Evolutionary conservation across 257 asterid species (phyloP), one percentile per base, ranked within the genome.

Genomic region (Ballota nigra): DNA sequence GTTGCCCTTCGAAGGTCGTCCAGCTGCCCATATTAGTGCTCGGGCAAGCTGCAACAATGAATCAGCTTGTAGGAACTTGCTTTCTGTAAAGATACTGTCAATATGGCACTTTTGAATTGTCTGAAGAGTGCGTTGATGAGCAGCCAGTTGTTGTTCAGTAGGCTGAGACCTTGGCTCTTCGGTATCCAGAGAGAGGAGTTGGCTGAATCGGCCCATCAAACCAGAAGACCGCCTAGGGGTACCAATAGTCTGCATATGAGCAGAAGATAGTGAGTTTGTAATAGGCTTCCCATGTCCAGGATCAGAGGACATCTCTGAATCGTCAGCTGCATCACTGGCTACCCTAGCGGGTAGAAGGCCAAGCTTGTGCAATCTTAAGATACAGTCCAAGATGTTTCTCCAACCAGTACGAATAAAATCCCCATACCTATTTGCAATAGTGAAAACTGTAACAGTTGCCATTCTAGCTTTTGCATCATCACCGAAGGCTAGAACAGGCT

Each of bases 271-370:
- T 4, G 95, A 86, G 82, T 85, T 92, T 34, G 88, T 75, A 57
- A 86, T 87, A 63, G 93, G 90, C 87, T 92, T 92, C 65, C 96
- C 97, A 22, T 88, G 95, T 79, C 88, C 88, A 68, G 95, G 87
- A 63, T 91, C 96, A 63, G 94, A 82, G n/a, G 91, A 83, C 81
- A 86, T 73, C 72, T 91, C 96, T 20, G 96, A 86, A 60, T 93
- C 97, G 51, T 91, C 97, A 47, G 96, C 94, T 59, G 97, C 98
- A 81, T 93, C 98, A 75, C 95, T 91, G 73, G 98, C 96, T 49
- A 93, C 97, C 41, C 97, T 94, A 74, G 98, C 98, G 56, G 98
- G 97, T 59, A 93, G 91, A 72, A 93, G 96, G 34, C 98, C 98
- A 18, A 93, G 96, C 83, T 93, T 93, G 83, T 93, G 98, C 82